Conservation (phyloP, 1,284 basidiomycete species). For the Malassezia obtusa region DNA sequence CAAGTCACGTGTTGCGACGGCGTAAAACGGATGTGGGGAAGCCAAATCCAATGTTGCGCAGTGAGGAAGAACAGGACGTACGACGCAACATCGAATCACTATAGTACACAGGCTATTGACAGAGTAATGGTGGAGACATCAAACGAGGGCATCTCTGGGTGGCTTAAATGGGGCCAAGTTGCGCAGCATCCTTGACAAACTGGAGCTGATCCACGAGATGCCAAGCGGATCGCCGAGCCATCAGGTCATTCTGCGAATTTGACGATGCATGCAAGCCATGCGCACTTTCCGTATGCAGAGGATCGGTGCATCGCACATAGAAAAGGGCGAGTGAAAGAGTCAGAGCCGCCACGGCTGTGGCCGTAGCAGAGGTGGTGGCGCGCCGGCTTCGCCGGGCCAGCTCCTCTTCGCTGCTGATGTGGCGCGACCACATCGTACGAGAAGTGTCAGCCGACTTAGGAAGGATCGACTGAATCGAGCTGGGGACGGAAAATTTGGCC, state of each 20-base stretch:
- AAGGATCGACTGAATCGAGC: neutral
- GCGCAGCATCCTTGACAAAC: slow-evolving; percentile 11
- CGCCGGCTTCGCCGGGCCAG: neutral
- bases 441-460: neutral
- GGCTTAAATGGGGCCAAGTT: slow-evolving; percentile 3
- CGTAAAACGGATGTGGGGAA: neutral
- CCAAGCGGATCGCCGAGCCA: neutral
- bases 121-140: neutral
- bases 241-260: neutral
- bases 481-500: neutral
- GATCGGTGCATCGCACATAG: neutral
- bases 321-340: neutral
- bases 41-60: too few species aligned
- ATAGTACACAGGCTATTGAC: neutral
- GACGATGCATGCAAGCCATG: neutral
- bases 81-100: too few species aligned
- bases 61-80: too few species aligned
- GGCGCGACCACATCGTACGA: neutral
- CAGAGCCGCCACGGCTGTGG: neutral
- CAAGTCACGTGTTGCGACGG: neutral
- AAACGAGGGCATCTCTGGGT: too few species aligned
- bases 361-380: neutral
- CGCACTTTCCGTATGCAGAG: neutral
- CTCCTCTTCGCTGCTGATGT: neutral
- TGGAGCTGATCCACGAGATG: neutral